These are phyloP conservation scores for Urtica urens DNA, from an alignment of 306 rosid genomes.

Conservation along the genomic window DNA sequence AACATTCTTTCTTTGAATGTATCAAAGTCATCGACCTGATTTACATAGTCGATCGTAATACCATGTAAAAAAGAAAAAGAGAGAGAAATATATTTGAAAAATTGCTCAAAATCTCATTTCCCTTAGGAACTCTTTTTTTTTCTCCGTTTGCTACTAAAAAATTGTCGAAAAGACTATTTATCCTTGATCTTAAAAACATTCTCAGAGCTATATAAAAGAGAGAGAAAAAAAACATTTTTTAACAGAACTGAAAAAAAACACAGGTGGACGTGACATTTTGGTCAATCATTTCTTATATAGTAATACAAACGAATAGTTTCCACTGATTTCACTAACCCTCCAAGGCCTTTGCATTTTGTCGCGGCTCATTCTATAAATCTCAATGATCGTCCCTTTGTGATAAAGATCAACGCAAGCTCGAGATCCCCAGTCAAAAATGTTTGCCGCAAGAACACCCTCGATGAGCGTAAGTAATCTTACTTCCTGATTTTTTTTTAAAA, in stretches of 20 bases:
- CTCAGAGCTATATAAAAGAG: too few relatives aligned
- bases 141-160: too few relatives aligned
- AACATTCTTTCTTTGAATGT: slow-evolving; percentile 71
- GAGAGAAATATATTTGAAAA: too few relatives aligned
- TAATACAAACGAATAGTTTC: neutral
- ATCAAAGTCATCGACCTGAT: slow-evolving; percentile 91
- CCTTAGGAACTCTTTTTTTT: too few relatives aligned
- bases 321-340: slow-evolving; percentile 43
- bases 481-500: too few relatives aligned
- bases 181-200: too few relatives aligned
- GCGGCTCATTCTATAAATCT: slow-evolving; percentile 96
- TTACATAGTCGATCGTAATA: slow-evolving; percentile 2
- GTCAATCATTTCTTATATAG: neutral
- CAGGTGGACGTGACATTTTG: too few relatives aligned
- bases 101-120: too few relatives aligned
- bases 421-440: slow-evolving; percentile 98
- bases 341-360: slow-evolving; percentile 97
- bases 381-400: slow-evolving; percentile 95
- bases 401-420: slow-evolving; percentile 98
- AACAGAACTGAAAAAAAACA: too few relatives aligned
- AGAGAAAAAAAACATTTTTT: too few relatives aligned
- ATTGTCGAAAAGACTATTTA: too few relatives aligned
- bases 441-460: slow-evolving; percentile 98
- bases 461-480: slow-evolving; percentile 71
- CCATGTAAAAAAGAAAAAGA: neutral